These are phyloP conservation scores for Cladosporium sp. DNA, from an alignment of 2,329 filamentous ascomycete genomes.

Conservation along the genomic window DNA sequence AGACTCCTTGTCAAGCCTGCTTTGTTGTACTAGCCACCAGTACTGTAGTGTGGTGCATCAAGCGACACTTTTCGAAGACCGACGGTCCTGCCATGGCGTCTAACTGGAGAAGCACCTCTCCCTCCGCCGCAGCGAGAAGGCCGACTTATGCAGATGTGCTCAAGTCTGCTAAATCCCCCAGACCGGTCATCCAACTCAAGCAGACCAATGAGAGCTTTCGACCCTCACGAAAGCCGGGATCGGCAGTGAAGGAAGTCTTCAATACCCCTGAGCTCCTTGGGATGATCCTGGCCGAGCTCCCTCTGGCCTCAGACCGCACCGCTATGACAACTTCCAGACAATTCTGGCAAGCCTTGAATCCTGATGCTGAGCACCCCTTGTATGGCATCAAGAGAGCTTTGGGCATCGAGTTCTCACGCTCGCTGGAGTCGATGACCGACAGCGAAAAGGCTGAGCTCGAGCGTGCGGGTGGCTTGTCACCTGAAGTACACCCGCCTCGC, in stretches of 20 bases:
- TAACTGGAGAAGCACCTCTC: not conserved
- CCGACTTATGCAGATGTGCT: not conserved
- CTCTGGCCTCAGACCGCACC: not conserved
- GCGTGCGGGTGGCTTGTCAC: too few species aligned
- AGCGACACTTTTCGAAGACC: not conserved
- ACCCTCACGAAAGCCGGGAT: not conserved
- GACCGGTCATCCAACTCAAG: not conserved
- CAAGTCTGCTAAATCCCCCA: not conserved
- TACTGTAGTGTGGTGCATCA: constrained; percentile 2
- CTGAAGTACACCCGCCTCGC: not conserved
- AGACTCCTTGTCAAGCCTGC: not conserved
- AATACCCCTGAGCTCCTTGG: constrained; percentile 19
- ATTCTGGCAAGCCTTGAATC: not conserved
- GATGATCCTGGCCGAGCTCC: constrained; percentile 14
- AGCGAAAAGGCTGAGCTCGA: not conserved
- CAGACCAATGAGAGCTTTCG: not conserved
- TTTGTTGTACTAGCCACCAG: not conserved
- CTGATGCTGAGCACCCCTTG: not conserved
- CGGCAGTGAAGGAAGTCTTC: constrained; percentile 19
- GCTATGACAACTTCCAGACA: not conserved
- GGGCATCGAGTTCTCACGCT: not conserved
- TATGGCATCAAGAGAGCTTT: not conserved
- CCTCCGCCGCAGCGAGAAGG: not conserved
- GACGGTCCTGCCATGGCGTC: not conserved
- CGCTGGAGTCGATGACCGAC: not conserved